Evolutionary conservation across 2,329 filamentous ascomycete species (phyloP), one percentile per base, ranked within the genome.

Genomic region (Claviceps capensis): DNA sequence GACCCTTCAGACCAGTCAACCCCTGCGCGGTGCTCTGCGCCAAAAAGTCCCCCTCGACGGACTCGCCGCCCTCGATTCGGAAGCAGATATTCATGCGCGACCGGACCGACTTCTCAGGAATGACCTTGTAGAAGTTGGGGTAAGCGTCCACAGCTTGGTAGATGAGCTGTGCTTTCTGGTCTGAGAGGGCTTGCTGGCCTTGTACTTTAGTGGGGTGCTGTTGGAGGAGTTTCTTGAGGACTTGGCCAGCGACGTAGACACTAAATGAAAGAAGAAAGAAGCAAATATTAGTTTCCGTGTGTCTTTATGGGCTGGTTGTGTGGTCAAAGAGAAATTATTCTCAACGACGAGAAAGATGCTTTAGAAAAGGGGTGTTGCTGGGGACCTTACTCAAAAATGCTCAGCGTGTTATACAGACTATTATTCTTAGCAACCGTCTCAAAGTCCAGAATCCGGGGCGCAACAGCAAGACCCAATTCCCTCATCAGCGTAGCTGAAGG

Each of bases 71-170:
- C 65, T 72, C 73, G 17, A 95, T 77, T 16, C 89, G 75, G 76
- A 96, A 96, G 75, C 89, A 96, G 53, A 97, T 86, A 69, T 97
- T 97, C 86, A 97, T 95, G 52, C 88, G 76, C 60, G 87, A 95
- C 52, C 90, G 84, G 3, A 78, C 85, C 22, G 72, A 72, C 69
- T 85, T 86, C 59, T 85, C 77, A 0, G 89, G 88, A 0, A 96
- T 82, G 36, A 96, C 67, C 53, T 72, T 75, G 71, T 94, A 97
- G n/a, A 22, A 5, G 1, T 41, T 11, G 8, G 37, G 37, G 2
- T 26, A 30, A 16, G 47, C 22, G 7, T 48, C 47, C 2, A 48
- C n/a, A 37, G 37, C 37, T 14, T 48, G 13, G 26, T 30, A 41
- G 13, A 41, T 81, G 36, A 86, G 65, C 16, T 77, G 61, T 0